Evolutionary conservation across 148 eudicot species (phyloP).

Genomic region (Silene conica): DNA sequence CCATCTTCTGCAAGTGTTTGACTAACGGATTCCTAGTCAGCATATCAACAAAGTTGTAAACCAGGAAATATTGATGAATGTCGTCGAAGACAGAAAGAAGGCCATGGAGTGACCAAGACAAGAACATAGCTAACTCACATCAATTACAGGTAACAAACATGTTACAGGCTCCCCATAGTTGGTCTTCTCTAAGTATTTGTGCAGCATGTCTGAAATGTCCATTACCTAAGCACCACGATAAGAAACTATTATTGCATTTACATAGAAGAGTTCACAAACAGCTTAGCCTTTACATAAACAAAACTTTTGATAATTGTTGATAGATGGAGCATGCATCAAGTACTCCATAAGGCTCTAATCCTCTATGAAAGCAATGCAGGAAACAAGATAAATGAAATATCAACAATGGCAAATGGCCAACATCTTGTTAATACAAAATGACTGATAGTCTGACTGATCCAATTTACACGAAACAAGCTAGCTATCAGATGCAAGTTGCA

Average conservation of each 20-base stretch:
- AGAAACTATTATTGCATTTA: neutral
- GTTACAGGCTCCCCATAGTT: slow-evolving; percentile 43
- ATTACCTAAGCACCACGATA: slow-evolving; percentile 40
- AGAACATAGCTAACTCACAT: slow-evolving; percentile 32
- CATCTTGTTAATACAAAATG: slow-evolving; percentile 1
- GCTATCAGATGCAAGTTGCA: neutral
- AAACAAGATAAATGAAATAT: neutral
- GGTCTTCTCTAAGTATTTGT: slow-evolving; percentile 38
- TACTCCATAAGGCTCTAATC: neutral
- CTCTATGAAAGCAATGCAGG: neutral
- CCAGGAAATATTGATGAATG: slow-evolving; percentile 4
- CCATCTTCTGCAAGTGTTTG: slow-evolving; percentile 21
- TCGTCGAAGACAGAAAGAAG: neutral
- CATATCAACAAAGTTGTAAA: slow-evolving; percentile 11
- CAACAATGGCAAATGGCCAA: neutral
- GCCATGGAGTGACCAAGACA: slow-evolving; percentile 4
- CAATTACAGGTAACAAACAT: slow-evolving; percentile 21
- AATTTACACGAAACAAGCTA: neutral
- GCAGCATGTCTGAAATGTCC: slow-evolving; percentile 66
- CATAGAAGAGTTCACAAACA: neutral
- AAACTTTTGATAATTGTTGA: neutral
- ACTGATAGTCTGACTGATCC: neutral
- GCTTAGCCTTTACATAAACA: neutral
- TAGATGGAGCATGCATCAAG: neutral
- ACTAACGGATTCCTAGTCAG: slow-evolving; percentile 40